Conservation (phyloP, 805 yeast species). For the Lipomyces oligophaga region DNA sequence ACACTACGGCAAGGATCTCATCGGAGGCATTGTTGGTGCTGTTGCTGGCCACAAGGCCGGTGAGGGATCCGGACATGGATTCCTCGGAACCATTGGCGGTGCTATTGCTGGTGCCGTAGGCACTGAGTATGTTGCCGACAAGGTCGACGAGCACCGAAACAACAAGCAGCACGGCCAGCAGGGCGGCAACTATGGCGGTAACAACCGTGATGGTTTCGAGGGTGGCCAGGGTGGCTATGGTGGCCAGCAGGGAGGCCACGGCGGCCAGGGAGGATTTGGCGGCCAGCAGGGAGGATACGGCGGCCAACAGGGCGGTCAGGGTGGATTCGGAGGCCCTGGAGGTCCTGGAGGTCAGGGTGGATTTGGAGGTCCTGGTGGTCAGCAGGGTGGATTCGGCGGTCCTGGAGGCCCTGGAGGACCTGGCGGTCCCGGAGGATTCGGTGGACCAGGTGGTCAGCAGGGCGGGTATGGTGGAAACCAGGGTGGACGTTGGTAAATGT, state of each 20-base stretch:
- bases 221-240: constrained; percentile 3
- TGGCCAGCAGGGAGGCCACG: constrained; percentile 5
- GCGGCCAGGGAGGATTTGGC: constrained; percentile 11
- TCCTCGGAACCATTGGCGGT: constrained; percentile 23
- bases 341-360: constrained; percentile 12
- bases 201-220: constrained; percentile 2
- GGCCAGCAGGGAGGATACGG: constrained; percentile 11
- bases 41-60: constrained; percentile 24
- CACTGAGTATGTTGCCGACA: constrained; percentile 8
- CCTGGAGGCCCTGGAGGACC: constrained; percentile 14
- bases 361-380: constrained; percentile 5
- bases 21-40: constrained; percentile 23
- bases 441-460: constrained; percentile 11
- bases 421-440: constrained; percentile 15
- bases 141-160: not conserved
- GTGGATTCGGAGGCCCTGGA: constrained; percentile 12
- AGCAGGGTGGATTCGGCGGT: constrained; percentile 13
- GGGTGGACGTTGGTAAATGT: constrained; percentile 1
- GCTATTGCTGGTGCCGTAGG: constrained; percentile 23
- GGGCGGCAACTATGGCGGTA: constrained; percentile 4
- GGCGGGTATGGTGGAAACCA: constrained; percentile 6
- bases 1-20: constrained; percentile 16
- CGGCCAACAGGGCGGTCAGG: constrained; percentile 11
- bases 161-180: constrained; percentile 1
- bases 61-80: constrained; percentile 19